Evolutionary conservation across 208 protist species (phyloP), one percentile per base, ranked within the genome.

Genomic region (Tritrichomonas foetus): DNA sequence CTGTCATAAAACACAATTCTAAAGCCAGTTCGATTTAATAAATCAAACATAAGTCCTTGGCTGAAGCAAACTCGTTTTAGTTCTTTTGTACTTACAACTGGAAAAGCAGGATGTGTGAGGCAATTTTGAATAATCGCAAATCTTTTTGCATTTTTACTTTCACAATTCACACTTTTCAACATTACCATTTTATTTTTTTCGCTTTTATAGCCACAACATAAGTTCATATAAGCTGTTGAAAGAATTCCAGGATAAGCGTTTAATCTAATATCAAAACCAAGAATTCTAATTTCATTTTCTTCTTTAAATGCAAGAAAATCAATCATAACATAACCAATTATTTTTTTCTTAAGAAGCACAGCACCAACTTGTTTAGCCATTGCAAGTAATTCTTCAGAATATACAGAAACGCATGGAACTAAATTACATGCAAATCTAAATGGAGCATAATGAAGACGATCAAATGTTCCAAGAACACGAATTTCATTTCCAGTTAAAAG

Each of bases 401-500:
- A 25, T 27, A 44, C 25, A 50, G 41, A 55, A 13, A 89, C 30
- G 22, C n/a, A 44, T 39, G 78, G 78, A 39, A 89, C 47, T 20
- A 89, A 16, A 39, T 20, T 53, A 2, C n/a, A 49, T 5, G 41
- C 2, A 50, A 89, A 89, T 39, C 47, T 33, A 30, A 89, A 89
- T 50, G 78, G 78, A 3, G 44, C 14, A 16, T 55, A 39, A 30
- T 89, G 47, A 49, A 89, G 33, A 3, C 78, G 44, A 36, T 89
- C 78, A 50, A 53, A 89, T 89, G 78, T 89, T 47, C 78, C 78
- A 36, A 89, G 22, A 39, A 89, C 78, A 11, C 78, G 44, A 13
- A 89, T 89, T 39, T 89, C 78, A 8, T 47, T 61, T 0, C 78
- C 78, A 33, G 78, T 89, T 3, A 89, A 8, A 9, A 89, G 14